Evolutionary conservation across 2,329 filamentous ascomycete genomes (phyloP).

Genomic region (Pseudocercospora vitis): DNA sequence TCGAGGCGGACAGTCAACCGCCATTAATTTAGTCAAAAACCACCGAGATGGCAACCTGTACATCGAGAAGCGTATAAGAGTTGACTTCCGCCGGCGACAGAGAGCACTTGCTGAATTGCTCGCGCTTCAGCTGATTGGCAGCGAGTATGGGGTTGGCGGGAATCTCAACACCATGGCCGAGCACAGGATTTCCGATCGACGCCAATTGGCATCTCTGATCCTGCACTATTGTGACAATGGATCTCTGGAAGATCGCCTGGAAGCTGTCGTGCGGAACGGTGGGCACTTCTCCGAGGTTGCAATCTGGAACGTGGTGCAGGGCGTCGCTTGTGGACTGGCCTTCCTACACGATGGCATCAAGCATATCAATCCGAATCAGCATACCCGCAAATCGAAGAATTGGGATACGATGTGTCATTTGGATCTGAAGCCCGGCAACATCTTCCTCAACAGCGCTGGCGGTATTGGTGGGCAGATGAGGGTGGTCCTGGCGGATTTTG

Average conservation of each 20-base stretch:
- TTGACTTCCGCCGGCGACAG: neutral
- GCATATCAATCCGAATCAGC: neutral
- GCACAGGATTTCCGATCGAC: conserved; percentile 3
- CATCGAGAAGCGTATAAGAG: conserved; percentile 20
- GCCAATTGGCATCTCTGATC: conserved; percentile 11
- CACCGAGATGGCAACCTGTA: conserved; percentile 15
- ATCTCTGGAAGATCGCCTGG: conserved; percentile 9
- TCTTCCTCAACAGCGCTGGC: conserved; percentile 14
- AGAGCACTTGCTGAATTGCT: conserved; percentile 13
- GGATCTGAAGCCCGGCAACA: conserved; percentile 23
- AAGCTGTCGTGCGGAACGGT: neutral
- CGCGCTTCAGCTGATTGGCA: conserved; percentile 6
- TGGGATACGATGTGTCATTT: conserved; percentile 25
- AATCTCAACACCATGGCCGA: conserved; percentile 14
- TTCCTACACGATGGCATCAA: conserved; percentile 38
- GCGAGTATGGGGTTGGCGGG: neutral
- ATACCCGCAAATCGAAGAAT: neutral
- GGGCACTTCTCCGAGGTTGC: neutral
- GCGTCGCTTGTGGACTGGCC: conserved; percentile 18
- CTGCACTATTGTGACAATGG: conserved; percentile 20
- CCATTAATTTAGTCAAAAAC: conserved; percentile 13
- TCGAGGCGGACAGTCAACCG: conserved; percentile 15
- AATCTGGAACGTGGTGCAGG: conserved; percentile 18
- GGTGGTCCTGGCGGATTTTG: conserved; percentile 27
- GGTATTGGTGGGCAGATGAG: conserved; percentile 7